These are phyloP conservation scores for Dryadomyces quercivorus DNA, from an alignment of 2,329 filamentous ascomycete genomes.

Conservation along the genomic window DNA sequence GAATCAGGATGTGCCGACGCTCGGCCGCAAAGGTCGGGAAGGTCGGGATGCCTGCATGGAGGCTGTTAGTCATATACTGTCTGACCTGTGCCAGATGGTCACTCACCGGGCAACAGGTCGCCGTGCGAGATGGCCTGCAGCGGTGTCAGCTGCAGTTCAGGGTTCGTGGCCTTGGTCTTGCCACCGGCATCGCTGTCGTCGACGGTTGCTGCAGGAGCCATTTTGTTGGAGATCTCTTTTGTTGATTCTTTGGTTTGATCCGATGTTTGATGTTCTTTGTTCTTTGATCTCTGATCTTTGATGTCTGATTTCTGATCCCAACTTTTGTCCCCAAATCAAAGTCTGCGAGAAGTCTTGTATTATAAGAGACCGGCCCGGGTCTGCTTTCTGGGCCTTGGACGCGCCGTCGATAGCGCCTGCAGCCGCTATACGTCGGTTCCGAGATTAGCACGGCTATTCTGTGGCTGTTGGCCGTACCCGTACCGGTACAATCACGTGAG, in stretches of 20 bases:
- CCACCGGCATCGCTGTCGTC: not conserved
- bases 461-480: not conserved
- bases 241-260: not conserved
- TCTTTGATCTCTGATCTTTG: not conserved
- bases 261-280: not conserved
- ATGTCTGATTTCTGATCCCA: not conserved
- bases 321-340: not conserved
- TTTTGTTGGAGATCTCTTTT: conserved; percentile 1
- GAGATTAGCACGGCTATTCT: not conserved
- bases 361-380: not conserved
- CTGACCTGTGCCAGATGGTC: not conserved
- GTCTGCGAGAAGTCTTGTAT: not conserved
- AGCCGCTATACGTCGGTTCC: not conserved
- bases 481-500: not conserved
- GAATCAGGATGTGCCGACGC: conserved; percentile 1
- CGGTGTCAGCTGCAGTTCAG: conserved; percentile 13
- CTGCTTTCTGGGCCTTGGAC: not conserved
- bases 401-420: not conserved
- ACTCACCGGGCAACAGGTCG: conserved; percentile 15
- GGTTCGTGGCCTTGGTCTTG: conserved; percentile 2
- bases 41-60: not conserved
- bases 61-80: not conserved
- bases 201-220: conserved; percentile 15
- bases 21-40: not conserved
- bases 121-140: conserved; percentile 18